These are phyloP conservation scores for Hypocrella siamensis DNA, from an alignment of 2,329 filamentous ascomycete species.

Conservation along the genomic window DNA sequence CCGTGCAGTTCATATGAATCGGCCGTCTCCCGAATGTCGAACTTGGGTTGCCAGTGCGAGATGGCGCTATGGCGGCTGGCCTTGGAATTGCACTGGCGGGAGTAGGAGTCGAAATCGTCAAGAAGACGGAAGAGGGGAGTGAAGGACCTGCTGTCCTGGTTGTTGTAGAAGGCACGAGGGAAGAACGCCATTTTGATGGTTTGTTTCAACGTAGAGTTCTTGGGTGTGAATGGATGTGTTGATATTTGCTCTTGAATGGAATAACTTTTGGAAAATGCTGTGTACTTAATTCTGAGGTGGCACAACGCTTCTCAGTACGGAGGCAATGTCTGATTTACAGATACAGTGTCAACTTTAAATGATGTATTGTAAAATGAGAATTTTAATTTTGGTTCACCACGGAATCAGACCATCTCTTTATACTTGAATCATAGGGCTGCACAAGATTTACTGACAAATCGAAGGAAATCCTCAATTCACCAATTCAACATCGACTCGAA, in stretches of 20 bases:
- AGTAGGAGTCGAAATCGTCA: slow-evolving; percentile 46
- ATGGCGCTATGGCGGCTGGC: slow-evolving; percentile 14
- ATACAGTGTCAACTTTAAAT: too few species aligned
- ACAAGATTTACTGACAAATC: too few species aligned
- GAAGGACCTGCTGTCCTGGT: slow-evolving; percentile 34
- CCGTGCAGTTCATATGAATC: slow-evolving; percentile 62
- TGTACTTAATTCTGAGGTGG: too few species aligned
- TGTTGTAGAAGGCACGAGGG: slow-evolving; percentile 32
- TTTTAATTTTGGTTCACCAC: too few species aligned
- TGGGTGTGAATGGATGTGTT: slow-evolving; percentile 7
- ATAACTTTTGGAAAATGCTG: slow-evolving; percentile 6
- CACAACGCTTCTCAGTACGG: too few species aligned
- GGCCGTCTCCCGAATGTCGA: slow-evolving; percentile 59
- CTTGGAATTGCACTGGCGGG: slow-evolving; percentile 18
- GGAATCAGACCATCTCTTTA: too few species aligned
- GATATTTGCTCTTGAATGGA: background rate
- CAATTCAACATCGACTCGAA: too few species aligned
- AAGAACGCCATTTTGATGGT: slow-evolving; percentile 43
- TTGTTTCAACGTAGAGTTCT: slow-evolving; percentile 9
- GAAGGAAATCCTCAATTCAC: too few species aligned
- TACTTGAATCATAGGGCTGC: too few species aligned
- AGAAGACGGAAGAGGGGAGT: slow-evolving; percentile 48
- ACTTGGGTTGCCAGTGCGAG: slow-evolving; percentile 56
- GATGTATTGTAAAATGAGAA: too few species aligned
- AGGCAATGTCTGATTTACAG: too few species aligned